phyloP scores from a whole-genome alignment of 371 early-diverging fungal species.

The Rhizopus sp. region DNA sequence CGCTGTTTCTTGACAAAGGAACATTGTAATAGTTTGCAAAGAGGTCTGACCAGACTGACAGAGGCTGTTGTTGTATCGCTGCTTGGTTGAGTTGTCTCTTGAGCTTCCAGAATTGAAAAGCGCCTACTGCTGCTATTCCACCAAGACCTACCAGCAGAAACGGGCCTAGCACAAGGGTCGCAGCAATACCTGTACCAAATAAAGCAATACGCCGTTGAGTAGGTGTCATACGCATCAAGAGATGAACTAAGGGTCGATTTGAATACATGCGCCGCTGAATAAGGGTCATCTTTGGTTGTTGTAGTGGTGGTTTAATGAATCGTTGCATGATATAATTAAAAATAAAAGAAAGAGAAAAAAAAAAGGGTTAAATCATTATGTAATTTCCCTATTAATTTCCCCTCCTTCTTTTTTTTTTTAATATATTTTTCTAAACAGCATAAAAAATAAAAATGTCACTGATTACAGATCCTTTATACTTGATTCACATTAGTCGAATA shows the following conservation, averaged over 20 bases:
- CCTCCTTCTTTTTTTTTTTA: not conserved
- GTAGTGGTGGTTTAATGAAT: not conserved
- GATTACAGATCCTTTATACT: conserved; percentile 70
- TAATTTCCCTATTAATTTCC: not conserved
- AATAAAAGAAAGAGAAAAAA: too few relatives aligned
- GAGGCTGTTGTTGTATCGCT: not conserved
- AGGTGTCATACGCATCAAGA: not conserved
- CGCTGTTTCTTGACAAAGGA: not conserved
- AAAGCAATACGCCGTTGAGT: not conserved
- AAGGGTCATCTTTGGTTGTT: too few relatives aligned
- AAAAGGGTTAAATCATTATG: too few relatives aligned
- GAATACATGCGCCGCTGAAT: too few relatives aligned
- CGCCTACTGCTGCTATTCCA: conserved; percentile 19
- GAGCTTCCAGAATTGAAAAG: conserved; percentile 21
- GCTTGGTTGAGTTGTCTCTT: conserved; percentile 6
- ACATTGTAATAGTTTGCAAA: conserved; percentile 5
- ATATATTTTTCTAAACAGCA: too few relatives aligned
- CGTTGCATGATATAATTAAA: too few relatives aligned
- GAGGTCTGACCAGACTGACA: conserved; percentile 11
- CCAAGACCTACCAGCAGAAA: conserved; percentile 25
- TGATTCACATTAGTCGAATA: conserved; percentile 81
- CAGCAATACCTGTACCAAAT: conserved; percentile 9
- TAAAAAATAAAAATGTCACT: conserved; percentile 57
- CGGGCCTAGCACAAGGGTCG: conserved; percentile 19
- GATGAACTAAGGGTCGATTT: not conserved